phyloP scores from a whole-genome alignment of 306 rosid genomes.

The Castanea sativa region DNA sequence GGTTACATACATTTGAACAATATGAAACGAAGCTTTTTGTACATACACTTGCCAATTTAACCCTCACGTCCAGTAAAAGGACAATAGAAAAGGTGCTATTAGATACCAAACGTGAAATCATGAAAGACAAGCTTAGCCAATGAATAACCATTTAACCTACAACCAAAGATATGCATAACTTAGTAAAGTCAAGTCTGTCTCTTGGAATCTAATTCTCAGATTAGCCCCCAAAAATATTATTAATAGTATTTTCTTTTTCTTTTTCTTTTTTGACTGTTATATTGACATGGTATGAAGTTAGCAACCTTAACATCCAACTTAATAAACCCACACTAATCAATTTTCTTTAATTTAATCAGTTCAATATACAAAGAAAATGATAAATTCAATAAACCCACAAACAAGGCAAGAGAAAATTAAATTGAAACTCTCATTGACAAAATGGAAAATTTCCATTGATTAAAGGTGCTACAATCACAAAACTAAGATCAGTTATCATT shows the following conservation, averaged over 20 bases:
- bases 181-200: not conserved
- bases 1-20: not conserved
- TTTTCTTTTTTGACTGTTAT: not conserved
- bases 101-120: not conserved
- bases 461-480: constrained; percentile 27
- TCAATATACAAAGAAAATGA: constrained; percentile 10
- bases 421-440: constrained; percentile 30
- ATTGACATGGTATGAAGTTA: not conserved
- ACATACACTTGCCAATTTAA: not conserved
- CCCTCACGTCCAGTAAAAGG: not conserved
- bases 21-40: not conserved
- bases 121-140: not conserved
- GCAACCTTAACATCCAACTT: not conserved
- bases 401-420: constrained; percentile 15
- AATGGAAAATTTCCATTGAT: constrained; percentile 32
- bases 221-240: not conserved
- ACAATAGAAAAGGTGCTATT: not conserved
- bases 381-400: constrained; percentile 25
- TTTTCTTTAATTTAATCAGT: not conserved
- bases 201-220: not conserved
- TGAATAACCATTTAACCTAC: not conserved
- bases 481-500: constrained; percentile 29
- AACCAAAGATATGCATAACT: not conserved
- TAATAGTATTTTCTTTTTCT: not conserved
- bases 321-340: constrained; percentile 1